Base-by-base conservation (phyloP, 2,329 filamentous ascomycete genomes). In the Elsinoe fawcettii region DNA sequence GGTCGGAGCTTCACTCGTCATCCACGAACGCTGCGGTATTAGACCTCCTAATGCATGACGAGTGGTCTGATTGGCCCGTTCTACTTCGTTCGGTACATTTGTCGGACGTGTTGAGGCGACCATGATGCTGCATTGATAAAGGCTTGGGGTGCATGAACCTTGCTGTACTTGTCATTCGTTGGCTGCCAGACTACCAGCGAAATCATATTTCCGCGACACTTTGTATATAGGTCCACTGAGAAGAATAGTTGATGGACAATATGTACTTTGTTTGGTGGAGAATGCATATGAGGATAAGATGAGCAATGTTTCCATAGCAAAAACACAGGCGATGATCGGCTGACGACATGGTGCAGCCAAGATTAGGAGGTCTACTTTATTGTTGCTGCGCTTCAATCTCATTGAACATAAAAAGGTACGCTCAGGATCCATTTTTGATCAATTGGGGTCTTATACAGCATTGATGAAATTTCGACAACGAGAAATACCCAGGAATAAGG, bases 1-100 rank as follows among this genome's bases (percentile, higher is more conserved):
- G 14, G 20, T 12, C 23, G 12, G 16, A 3, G 49, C 8, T 25
- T 6, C 30, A 18, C 49, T 37, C 6, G 49, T 39, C 49, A 53
- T 53, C 49, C 49, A 53, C 23, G 49, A 37, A 22, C 32, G 32
- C 18, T 53, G 49, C 5, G 32, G 49, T 37, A 53, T 36, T 16
- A 39, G 16, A 18, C n/a, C 30, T 14, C 49, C 49, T 1, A 53
- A 32, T 5, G 32, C 32, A 39, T 39, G 32, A 5, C 49, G 49
- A 8, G 49, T 37, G 14, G 18, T n/a, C 18, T 37, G 12, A 39
- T 53, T 53, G 18, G 32, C 49, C 2, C 14, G 30, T 12, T 36
- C 49, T 8, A 53, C 34, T 11, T 53, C 32, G 14, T 53, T 39
- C 16, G 25, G 23, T 11, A 25, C 25, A 12, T 22, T 22, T 9